Conservation (phyloP, 2,329 filamentous ascomycete genomes). For the Phialophora chinensis region DNA sequence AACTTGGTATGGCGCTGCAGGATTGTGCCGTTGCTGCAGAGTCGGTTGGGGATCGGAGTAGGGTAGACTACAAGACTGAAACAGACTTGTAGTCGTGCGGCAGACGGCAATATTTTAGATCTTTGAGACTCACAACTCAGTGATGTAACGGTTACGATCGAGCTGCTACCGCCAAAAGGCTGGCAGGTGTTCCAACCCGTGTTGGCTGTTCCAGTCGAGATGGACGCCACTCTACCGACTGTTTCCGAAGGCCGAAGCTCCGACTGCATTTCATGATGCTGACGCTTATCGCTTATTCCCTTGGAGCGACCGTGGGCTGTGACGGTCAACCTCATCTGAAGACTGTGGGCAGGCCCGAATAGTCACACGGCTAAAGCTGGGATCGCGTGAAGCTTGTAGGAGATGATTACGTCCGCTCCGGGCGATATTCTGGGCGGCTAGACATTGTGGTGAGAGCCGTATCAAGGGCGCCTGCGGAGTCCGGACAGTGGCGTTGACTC, state of each 20-base stretch:
- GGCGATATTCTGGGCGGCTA: not conserved
- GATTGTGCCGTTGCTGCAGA: not conserved
- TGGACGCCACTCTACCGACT: not conserved
- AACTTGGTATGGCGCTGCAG: not conserved
- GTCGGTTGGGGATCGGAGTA: not conserved
- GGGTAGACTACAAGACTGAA: not conserved
- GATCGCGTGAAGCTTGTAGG: not conserved
- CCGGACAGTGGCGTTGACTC: not conserved
- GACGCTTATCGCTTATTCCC: not conserved
- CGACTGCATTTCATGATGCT: not conserved
- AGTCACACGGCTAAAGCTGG: not conserved
- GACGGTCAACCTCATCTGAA: not conserved
- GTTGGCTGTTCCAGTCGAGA: not conserved
- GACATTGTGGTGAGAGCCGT: not conserved
- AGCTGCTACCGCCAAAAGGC: no score
- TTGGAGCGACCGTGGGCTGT: not conserved
- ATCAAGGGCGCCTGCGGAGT: not conserved
- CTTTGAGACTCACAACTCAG: not conserved
- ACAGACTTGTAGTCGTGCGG: not conserved
- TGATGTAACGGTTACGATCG: not conserved
- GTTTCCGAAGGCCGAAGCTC: not conserved
- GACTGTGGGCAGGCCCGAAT: not conserved
- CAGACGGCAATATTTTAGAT: not conserved
- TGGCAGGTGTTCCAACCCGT: not conserved
- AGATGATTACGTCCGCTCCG: not conserved